These are phyloP conservation scores for Dysphania ambrosioides DNA, from an alignment of 148 eudicot genomes.

Conservation along the genomic window DNA sequence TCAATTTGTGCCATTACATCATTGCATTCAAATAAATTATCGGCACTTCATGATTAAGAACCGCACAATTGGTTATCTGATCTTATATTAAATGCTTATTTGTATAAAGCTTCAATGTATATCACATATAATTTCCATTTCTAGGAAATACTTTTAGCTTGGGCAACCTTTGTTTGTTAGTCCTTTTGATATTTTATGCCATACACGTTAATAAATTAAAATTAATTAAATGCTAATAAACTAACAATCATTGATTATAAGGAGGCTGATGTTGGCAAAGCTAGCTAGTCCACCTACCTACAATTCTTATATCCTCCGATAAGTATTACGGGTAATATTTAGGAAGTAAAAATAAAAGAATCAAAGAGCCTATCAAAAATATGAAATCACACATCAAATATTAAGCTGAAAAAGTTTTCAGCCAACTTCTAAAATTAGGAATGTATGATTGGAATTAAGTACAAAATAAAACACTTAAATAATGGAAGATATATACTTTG, in stretches of 20 bases:
- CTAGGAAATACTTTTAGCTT: constrained; percentile 6
- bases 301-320: too few relatives aligned
- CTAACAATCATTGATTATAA: constrained; percentile 11
- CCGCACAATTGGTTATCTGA: constrained; percentile 22
- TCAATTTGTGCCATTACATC: too few relatives aligned
- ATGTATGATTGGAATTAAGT: constrained; percentile 10
- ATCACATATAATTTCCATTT: background rate
- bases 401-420: constrained; percentile 10
- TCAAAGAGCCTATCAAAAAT: background rate
- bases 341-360: background rate
- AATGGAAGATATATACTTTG: constrained; percentile 23
- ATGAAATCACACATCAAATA: constrained; percentile 10
- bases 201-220: too few relatives aligned
- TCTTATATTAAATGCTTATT: background rate
- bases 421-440: constrained; percentile 14
- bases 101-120: background rate
- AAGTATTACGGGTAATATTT: background rate
- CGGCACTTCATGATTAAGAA: constrained; percentile 16
- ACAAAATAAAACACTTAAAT: constrained; percentile 8
- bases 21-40: background rate
- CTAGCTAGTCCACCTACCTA: constrained; percentile 12
- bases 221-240: constrained; percentile 2
- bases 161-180: background rate
- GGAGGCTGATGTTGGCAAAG: constrained; percentile 4
- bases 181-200: too few relatives aligned